phyloP scores from a whole-genome alignment of 2,329 filamentous ascomycete species.

The Akanthomyces lecanii region DNA sequence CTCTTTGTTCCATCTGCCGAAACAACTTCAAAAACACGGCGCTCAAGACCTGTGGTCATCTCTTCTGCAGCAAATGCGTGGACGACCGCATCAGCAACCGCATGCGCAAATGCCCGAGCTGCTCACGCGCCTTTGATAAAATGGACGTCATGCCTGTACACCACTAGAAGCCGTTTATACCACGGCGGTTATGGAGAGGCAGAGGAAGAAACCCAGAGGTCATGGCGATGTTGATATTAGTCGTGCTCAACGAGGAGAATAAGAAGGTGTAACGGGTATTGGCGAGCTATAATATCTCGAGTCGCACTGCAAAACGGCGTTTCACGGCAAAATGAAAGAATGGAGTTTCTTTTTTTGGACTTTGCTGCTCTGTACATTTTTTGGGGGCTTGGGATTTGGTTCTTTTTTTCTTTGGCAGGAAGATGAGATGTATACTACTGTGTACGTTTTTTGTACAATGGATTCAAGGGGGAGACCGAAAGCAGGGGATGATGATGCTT shows the following conservation, averaged over 20 bases:
- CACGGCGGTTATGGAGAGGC: not conserved
- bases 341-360: constrained; percentile 1
- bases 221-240: not conserved
- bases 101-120: constrained; percentile 92
- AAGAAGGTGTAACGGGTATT: not conserved
- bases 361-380: constrained; percentile 11
- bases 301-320: constrained; percentile 9
- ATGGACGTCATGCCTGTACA: constrained; percentile 80
- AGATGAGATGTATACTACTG: constrained; percentile 7
- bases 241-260: not conserved
- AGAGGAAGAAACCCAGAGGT: not conserved
- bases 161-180: constrained; percentile 29
- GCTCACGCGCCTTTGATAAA: constrained; percentile 85
- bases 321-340: constrained; percentile 7
- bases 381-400: not conserved
- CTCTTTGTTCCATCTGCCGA: constrained; percentile 85
- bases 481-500: not conserved
- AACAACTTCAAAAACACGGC: constrained; percentile 91
- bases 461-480: not conserved
- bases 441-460: constrained; percentile 14
- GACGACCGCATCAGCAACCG: constrained; percentile 85
- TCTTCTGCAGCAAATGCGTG: constrained; percentile 88
- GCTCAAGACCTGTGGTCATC: constrained; percentile 89
- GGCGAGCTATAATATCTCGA: not conserved
- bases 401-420: not conserved